phyloP scores from a whole-genome alignment of 306 rosid species.

The Dicorynia guianensis region DNA sequence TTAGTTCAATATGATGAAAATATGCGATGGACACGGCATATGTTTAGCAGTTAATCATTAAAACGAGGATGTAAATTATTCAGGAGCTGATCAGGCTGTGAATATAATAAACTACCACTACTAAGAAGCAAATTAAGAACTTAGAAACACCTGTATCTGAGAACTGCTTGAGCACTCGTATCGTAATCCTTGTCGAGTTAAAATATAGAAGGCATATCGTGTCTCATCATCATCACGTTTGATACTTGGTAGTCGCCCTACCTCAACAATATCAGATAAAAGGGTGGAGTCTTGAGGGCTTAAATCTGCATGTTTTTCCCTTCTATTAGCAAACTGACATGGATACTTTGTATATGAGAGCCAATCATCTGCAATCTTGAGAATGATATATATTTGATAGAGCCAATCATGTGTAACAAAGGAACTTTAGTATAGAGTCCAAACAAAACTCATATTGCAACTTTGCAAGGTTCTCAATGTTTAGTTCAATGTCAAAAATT shows the following conservation, averaged over 20 bases:
- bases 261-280: conserved; percentile 73
- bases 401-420: conserved; percentile 12
- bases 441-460: conserved; percentile 1
- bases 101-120: not conserved
- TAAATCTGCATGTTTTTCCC: conserved; percentile 47
- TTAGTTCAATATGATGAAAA: conserved; percentile 19
- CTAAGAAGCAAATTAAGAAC: conserved; percentile 12
- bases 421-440: not conserved
- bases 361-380: conserved; percentile 34
- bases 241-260: conserved; percentile 69
- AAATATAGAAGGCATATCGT: conserved; percentile 66
- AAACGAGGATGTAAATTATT: conserved; percentile 9
- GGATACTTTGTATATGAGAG: conserved; percentile 16
- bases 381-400: conserved; percentile 25
- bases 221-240: conserved; percentile 68
- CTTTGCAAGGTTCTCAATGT: not conserved
- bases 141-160: conserved; percentile 65
- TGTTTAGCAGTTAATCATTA: conserved; percentile 14
- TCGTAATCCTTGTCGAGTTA: conserved; percentile 78
- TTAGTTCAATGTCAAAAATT: not conserved
- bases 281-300: conserved; percentile 54
- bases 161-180: conserved; percentile 86
- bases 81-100: not conserved
- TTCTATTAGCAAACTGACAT: conserved; percentile 29
- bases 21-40: conserved; percentile 21